phyloP scores from a whole-genome alignment of 768 basidiomycete genomes.

The Lentinula edodes region DNA sequence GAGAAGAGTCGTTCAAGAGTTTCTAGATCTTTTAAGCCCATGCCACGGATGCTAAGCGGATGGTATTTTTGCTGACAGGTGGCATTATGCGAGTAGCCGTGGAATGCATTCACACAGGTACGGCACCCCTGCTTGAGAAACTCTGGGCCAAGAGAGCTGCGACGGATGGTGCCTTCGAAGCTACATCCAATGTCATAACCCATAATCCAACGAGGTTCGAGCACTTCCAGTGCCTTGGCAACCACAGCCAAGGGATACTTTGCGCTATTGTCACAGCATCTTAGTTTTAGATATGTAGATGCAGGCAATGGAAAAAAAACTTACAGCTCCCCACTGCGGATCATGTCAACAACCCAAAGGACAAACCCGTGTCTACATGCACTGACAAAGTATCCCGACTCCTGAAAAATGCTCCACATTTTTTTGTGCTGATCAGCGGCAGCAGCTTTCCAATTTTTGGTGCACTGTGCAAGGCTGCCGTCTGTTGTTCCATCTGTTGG shows the following conservation, averaged over 20 bases:
- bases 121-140: slow-evolving; percentile 1
- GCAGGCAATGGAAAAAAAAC: slow-evolving; percentile 5
- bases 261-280: too few relatives aligned
- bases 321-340: slow-evolving; percentile 30
- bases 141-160: slow-evolving; percentile 12
- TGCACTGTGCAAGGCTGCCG: too few relatives aligned
- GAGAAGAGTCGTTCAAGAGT: slow-evolving; percentile 26
- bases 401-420: slow-evolving; percentile 29
- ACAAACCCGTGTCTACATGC: slow-evolving; percentile 22
- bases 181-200: slow-evolving; percentile 25
- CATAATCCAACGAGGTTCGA: slow-evolving; percentile 8
- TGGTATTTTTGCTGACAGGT: slow-evolving; percentile 27
- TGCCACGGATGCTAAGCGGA: slow-evolving; percentile 20
- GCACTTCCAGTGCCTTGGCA: slow-evolving; percentile 16
- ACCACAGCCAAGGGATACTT: slow-evolving; percentile 22
- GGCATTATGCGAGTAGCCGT: slow-evolving; percentile 9
- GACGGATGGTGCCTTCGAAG: slow-evolving; percentile 13
- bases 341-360: slow-evolving; percentile 24
- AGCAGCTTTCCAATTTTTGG: slow-evolving; percentile 6
- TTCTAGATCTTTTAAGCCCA: slow-evolving; percentile 30
- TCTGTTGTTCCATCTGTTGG: not conserved
- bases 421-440: slow-evolving; percentile 18
- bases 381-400: slow-evolving; percentile 31
- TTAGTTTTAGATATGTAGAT: too few relatives aligned
- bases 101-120: slow-evolving; percentile 20